phyloP scores from a whole-genome alignment of 129 eudicot genomes.

The Oenanthe sinensis region DNA sequence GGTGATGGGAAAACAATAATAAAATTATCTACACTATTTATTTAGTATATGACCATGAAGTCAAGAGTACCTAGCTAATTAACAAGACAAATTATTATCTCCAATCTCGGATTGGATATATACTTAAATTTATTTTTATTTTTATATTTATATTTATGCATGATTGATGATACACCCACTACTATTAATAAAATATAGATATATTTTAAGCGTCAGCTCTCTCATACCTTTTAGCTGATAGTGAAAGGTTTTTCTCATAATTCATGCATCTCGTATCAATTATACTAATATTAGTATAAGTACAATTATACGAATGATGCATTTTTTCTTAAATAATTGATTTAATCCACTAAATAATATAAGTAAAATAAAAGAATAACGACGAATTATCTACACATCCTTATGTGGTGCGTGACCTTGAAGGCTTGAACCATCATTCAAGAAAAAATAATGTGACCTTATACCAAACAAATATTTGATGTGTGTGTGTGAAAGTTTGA shows the following conservation, averaged over 20 bases:
- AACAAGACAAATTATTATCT: no score
- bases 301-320: background rate
- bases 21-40: no score
- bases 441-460: background rate
- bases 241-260: background rate
- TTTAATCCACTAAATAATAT: background rate
- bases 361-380: background rate
- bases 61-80: no score
- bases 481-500: no score
- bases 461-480: background rate
- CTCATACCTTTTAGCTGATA: background rate
- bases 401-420: background rate
- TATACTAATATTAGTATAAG: no score
- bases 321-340: background rate
- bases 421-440: no score
- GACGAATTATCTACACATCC: background rate
- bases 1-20: no score
- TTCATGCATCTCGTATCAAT: background rate
- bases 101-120: no score
- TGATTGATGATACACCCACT: no score
- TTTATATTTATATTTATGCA: no score
- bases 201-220: background rate
- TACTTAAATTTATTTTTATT: no score
- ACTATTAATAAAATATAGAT: background rate
- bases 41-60: no score